A percentile compares a stretch with the other conserved stretches of the same genome.
phyloP scores from a whole-genome alignment of 805 yeast genomes.

The Starmerella asiatica region DNA sequence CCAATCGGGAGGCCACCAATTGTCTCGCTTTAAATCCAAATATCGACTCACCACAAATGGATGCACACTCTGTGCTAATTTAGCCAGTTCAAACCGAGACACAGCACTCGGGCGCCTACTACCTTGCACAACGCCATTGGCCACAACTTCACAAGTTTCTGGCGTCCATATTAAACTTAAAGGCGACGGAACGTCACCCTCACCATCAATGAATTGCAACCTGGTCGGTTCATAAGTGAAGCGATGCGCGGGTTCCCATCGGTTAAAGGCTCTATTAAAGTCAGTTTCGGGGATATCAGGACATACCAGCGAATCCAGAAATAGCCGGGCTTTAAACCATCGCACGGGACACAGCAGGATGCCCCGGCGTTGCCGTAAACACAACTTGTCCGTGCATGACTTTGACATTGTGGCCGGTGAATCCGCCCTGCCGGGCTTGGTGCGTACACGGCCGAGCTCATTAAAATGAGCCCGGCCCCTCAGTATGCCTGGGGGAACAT shows the following conservation, averaged over 20 bases:
- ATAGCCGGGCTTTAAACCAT: too few relatives aligned
- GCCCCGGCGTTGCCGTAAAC: constrained; percentile 41
- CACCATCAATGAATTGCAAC: constrained; percentile 11
- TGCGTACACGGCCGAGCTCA: constrained; percentile 52
- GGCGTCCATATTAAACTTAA: constrained; percentile 15
- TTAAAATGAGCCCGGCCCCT: constrained; percentile 19
- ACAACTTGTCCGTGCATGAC: constrained; percentile 79
- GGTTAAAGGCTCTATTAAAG: constrained; percentile 25
- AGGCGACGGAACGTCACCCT: constrained; percentile 12
- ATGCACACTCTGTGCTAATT: background rate
- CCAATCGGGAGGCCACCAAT: constrained; percentile 19
- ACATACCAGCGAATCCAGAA: too few relatives aligned
- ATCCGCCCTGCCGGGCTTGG: constrained; percentile 86
- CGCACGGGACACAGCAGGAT: constrained; percentile 25
- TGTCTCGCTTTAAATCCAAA: constrained; percentile 7
- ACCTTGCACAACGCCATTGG: constrained; percentile 21
- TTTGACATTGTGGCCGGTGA: constrained; percentile 60
- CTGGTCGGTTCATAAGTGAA: constrained; percentile 9
- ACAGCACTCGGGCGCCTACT: constrained; percentile 12
- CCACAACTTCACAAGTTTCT: constrained; percentile 16
- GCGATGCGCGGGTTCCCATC: constrained; percentile 14
- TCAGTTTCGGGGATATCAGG: too few relatives aligned
- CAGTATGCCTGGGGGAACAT: constrained; percentile 6
- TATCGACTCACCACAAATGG: constrained; percentile 1
- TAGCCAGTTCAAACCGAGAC: constrained; percentile 6